Evolutionary conservation across 2,329 filamentous ascomycete species (phyloP).

Genomic region (Penicillium brevicompactum): DNA sequence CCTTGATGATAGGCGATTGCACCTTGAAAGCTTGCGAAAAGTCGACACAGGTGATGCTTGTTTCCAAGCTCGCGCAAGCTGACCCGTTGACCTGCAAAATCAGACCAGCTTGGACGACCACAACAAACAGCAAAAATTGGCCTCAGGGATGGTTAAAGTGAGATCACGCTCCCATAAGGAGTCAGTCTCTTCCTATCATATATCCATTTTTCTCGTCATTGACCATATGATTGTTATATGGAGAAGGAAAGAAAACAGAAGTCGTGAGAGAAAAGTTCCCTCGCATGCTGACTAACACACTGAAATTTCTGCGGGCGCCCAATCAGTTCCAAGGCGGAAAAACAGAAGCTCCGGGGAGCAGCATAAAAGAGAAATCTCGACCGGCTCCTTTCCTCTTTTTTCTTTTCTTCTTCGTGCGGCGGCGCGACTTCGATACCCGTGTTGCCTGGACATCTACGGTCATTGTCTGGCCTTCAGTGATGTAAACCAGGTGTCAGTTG

Average conservation of each 20-base stretch:
- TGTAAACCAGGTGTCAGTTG: conserved; percentile 72
- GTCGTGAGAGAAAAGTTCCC: conserved; percentile 12
- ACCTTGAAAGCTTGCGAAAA: background rate
- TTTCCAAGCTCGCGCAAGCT: background rate
- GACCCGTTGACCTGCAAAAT: background rate
- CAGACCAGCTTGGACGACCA: conserved; percentile 1
- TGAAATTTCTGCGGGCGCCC: conserved; percentile 2
- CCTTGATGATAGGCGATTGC: background rate
- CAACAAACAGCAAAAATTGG: conserved; percentile 23
- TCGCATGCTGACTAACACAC: conserved; percentile 17
- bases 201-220: conserved; percentile 48
- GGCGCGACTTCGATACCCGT: conserved; percentile 74
- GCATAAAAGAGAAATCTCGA: conserved; percentile 22
- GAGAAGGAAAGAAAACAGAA: conserved; percentile 22
- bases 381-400: conserved; percentile 38
- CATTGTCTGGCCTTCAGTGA: conserved; percentile 38
- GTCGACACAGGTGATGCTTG: background rate
- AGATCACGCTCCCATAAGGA: conserved; percentile 44
- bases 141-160: conserved; percentile 45
- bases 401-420: conserved; percentile 75
- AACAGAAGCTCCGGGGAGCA: conserved; percentile 10
- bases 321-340: conserved; percentile 11
- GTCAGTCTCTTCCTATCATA: conserved; percentile 55
- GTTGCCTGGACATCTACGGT: conserved; percentile 71
- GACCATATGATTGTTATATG: conserved; percentile 33